Percentiles rank a stretch among this genome's conserved stretches.
These are phyloP conservation scores for Podila horticola DNA, from an alignment of 192 early-diverging fungal species.

Conservation along the genomic window DNA sequence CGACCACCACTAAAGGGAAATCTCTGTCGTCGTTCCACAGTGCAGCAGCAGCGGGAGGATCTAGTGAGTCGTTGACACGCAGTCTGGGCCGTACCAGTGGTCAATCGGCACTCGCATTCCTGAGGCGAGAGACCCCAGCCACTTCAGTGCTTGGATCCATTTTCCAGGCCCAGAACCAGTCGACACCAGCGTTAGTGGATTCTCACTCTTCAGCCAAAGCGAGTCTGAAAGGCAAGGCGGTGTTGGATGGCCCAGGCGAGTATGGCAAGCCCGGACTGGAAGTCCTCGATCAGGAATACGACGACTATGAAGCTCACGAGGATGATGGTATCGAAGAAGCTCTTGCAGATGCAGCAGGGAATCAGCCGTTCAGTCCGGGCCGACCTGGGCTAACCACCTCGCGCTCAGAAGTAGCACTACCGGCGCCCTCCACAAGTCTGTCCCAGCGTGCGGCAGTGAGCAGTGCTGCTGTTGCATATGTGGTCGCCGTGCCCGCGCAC, in stretches of 20 bases:
- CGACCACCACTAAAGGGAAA: slow-evolving; percentile 3
- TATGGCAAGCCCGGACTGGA: neutral
- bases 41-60: neutral
- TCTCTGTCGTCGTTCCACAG: slow-evolving; percentile 16
- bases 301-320: neutral
- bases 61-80: slow-evolving; percentile 13
- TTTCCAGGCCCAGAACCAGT: slow-evolving; percentile 14
- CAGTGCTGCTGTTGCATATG: slow-evolving; percentile 39
- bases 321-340: neutral
- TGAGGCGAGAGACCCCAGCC: slow-evolving; percentile 22
- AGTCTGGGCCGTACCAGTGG: slow-evolving; percentile 29
- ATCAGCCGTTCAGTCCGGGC: neutral
- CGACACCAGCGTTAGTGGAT: neutral
- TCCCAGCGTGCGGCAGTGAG: slow-evolving; percentile 21
- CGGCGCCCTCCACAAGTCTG: slow-evolving; percentile 14
- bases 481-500: slow-evolving; percentile 31
- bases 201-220: neutral
- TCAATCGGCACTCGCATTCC: slow-evolving; percentile 33
- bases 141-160: slow-evolving; percentile 28
- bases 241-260: neutral
- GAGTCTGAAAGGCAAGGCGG: neutral
- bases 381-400: neutral
- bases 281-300: neutral
- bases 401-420: neutral
- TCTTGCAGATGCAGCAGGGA: neutral